phyloP scores from a whole-genome alignment of 208 protist species.

The Crithidia fasciculata region DNA sequence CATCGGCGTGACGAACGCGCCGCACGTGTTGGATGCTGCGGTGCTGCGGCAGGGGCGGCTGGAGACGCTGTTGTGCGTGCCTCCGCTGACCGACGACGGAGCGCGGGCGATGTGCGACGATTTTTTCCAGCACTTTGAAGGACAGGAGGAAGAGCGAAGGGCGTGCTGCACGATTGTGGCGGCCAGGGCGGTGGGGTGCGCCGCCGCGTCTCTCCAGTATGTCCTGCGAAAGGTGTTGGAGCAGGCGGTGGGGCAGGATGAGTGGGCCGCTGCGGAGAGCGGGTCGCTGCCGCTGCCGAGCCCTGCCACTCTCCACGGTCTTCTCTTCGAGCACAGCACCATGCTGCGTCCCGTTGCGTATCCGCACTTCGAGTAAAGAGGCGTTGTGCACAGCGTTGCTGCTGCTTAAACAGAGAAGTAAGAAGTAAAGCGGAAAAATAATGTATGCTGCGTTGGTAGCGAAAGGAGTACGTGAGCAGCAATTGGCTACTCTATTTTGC shows the following conservation, averaged over 20 bases:
- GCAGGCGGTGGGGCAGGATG: slow-evolving; percentile 10
- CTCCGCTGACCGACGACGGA: slow-evolving; percentile 54
- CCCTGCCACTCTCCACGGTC: neutral
- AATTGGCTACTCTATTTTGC: no score
- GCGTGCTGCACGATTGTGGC: slow-evolving; percentile 37
- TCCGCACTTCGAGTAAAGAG: slow-evolving; percentile 14
- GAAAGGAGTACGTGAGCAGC: no score
- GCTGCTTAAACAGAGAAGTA: no score
- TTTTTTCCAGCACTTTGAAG: slow-evolving; percentile 68
- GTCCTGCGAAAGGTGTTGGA: slow-evolving; percentile 76
- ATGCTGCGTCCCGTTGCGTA: slow-evolving; percentile 3
- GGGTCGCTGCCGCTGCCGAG: slow-evolving; percentile 8
- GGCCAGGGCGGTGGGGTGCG: slow-evolving; percentile 42
- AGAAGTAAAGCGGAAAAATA: no score
- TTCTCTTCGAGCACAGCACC: slow-evolving; percentile 23
- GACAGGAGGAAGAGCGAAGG: neutral
- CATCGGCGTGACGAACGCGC: slow-evolving; percentile 84
- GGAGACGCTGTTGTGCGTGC: slow-evolving; percentile 78
- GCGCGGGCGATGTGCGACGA: slow-evolving; percentile 49
- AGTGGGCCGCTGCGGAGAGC: slow-evolving; percentile 3
- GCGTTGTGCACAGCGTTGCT: no score
- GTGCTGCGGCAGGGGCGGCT: slow-evolving; percentile 96
- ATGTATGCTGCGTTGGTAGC: no score
- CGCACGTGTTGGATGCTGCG: slow-evolving; percentile 91
- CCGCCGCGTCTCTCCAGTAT: slow-evolving; percentile 54